Conservation (phyloP, 2,329 filamentous ascomycete species). For the Cryphonectria parasitica region DNA sequence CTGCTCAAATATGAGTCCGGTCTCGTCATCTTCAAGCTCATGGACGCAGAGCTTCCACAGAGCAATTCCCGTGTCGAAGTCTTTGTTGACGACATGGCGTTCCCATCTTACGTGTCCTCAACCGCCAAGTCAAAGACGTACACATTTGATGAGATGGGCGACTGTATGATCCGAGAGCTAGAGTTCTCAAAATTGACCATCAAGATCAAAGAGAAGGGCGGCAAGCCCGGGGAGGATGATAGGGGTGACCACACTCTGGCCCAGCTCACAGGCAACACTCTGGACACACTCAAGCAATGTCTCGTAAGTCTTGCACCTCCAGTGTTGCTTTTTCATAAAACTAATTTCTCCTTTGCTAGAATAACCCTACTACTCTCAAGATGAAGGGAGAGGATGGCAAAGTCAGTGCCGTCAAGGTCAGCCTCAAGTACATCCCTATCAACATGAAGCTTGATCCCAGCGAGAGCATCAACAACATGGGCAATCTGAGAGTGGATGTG, state of each 20-base stretch:
- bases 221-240: slow-evolving; percentile 71
- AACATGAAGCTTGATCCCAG: slow-evolving; percentile 92
- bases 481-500: slow-evolving; percentile 89
- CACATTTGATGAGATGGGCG: slow-evolving; percentile 89
- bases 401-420: slow-evolving; percentile 81
- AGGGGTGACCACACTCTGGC: slow-evolving; percentile 74
- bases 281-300: slow-evolving; percentile 86
- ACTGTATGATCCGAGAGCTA: slow-evolving; percentile 95
- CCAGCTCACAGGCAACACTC: slow-evolving; percentile 80
- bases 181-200: slow-evolving; percentile 94
- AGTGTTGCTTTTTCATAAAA: slow-evolving; percentile 18
- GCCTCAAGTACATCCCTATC: slow-evolving; percentile 91
- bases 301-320: slow-evolving; percentile 58
- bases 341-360: slow-evolving; percentile 50
- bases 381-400: slow-evolving; percentile 79
- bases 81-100: slow-evolving; percentile 91
- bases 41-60: slow-evolving; percentile 84
- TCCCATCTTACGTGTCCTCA: slow-evolving; percentile 83
- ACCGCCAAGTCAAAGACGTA: slow-evolving; percentile 70
- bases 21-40: slow-evolving; percentile 89
- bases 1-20: slow-evolving; percentile 86
- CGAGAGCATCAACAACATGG: slow-evolving; percentile 99
- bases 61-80: slow-evolving; percentile 81
- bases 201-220: slow-evolving; percentile 78
- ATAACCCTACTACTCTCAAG: slow-evolving; percentile 83